Percentiles rank a stretch among this genome's conserved stretches.
These are phyloP conservation scores for Digitaria exilis DNA, from an alignment of 202 grass and related monocot genomes.

Conservation along the genomic window DNA sequence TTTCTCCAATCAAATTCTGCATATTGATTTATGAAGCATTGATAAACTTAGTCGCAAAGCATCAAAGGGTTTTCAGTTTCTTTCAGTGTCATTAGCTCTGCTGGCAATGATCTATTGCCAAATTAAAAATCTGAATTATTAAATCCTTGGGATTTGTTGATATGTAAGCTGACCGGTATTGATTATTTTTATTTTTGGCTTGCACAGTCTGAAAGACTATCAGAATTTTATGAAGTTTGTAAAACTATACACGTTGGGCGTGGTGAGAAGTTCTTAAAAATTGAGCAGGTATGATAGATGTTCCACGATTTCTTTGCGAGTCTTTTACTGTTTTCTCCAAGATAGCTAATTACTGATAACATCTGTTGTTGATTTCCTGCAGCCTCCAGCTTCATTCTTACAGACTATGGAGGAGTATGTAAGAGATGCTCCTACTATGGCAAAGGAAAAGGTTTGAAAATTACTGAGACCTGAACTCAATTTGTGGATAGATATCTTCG, in stretches of 20 bases:
- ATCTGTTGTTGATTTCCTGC: conserved; percentile 45
- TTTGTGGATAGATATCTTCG: conserved; percentile 4
- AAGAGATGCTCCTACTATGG: conserved; percentile 70
- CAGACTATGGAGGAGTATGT: conserved; percentile 98
- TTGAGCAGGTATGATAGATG: conserved; percentile 67
- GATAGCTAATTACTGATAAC: conserved; percentile 31
- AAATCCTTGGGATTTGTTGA: conserved; percentile 1
- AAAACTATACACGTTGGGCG: conserved; percentile 85
- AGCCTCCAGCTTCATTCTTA: conserved; percentile 93
- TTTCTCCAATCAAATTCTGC: not conserved
- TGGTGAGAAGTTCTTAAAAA: conserved; percentile 87
- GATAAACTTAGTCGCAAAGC: not conserved
- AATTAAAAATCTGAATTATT: conserved; percentile 8
- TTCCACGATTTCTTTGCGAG: not conserved
- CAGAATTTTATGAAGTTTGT: conserved; percentile 91
- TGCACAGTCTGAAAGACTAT: conserved; percentile 74
- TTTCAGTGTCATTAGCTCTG: conserved; percentile 4
- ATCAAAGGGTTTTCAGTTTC: not conserved
- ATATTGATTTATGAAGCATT: not conserved
- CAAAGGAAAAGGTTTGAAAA: conserved; percentile 68
- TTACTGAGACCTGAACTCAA: conserved; percentile 1
- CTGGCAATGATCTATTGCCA: not conserved
- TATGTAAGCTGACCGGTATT: conserved; percentile 2
- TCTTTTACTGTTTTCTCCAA: conserved; percentile 22
- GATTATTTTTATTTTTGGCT: not conserved